Percentiles rank a stretch among this genome's conserved stretches.
Conservation (phyloP, 2,329 filamentous ascomycete genomes). For the Hymenoscyphus salicellus region DNA sequence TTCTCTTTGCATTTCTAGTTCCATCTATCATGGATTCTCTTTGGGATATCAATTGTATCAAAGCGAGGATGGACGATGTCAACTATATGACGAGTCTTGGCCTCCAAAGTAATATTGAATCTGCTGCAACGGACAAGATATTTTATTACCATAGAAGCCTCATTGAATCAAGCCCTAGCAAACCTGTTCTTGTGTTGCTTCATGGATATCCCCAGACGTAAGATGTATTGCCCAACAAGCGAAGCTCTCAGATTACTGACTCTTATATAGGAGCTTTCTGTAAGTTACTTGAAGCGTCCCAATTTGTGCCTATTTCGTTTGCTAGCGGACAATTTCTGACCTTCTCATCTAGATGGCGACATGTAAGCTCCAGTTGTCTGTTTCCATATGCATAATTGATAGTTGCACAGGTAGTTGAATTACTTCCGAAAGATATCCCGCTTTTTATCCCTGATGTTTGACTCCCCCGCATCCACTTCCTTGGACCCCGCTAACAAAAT, state of each 20-base stretch:
- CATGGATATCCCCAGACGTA: conserved; percentile 47
- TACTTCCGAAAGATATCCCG: conserved; percentile 40
- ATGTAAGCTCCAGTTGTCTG: conserved; percentile 13
- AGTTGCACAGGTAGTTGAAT: conserved; percentile 37
- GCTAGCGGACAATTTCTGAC: background rate
- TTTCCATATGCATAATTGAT: background rate
- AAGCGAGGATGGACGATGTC: conserved; percentile 9
- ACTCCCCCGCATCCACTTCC: background rate
- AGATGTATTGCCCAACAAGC: conserved; percentile 19
- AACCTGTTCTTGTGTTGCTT: conserved; percentile 41
- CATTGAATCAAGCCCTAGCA: conserved; percentile 18
- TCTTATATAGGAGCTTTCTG: conserved; percentile 26
- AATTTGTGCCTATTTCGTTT: background rate
- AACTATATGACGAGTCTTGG: conserved; percentile 19
- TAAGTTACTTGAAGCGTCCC: conserved; percentile 16
- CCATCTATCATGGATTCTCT: background rate
- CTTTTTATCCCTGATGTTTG: conserved; percentile 45
- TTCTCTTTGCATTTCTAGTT: background rate
- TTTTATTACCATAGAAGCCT: conserved; percentile 22
- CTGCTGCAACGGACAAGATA: conserved; percentile 9
- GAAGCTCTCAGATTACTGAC: background rate
- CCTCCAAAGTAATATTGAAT: conserved; percentile 20
- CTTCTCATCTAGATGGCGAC: conserved; percentile 17
- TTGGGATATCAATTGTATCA: conserved; percentile 7
- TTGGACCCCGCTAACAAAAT: background rate